Conservation (phyloP, 495 filamentous ascomycete genomes). For the Rostrohypoxylon terebratum region DNA sequence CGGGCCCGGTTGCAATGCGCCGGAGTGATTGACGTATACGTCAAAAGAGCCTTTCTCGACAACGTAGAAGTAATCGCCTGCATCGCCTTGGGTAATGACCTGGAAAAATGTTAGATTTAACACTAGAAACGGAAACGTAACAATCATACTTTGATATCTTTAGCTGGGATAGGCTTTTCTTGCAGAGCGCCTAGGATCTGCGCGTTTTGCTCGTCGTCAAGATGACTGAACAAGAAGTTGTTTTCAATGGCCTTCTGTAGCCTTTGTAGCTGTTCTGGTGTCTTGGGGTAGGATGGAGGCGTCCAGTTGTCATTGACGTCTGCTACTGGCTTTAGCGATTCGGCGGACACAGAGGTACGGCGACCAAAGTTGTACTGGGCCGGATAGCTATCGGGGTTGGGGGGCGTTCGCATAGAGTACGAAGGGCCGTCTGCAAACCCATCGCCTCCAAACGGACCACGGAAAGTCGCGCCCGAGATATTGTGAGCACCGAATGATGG, state of each 20-base stretch:
- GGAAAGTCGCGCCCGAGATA: constrained; percentile 49
- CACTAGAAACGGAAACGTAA: neutral
- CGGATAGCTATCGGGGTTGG: constrained; percentile 78
- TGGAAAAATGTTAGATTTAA: constrained; percentile 46
- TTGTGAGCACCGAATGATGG: constrained; percentile 57
- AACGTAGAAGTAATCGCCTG: constrained; percentile 97
- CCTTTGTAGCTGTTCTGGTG: constrained; percentile 79
- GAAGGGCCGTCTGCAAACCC: constrained; percentile 54
- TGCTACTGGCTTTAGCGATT: constrained; percentile 90
- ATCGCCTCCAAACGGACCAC: constrained; percentile 63
- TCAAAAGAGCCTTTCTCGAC: constrained; percentile 93
- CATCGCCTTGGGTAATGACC: constrained; percentile 95
- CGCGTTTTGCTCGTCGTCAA: constrained; percentile 89
- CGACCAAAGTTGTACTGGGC: constrained; percentile 93
- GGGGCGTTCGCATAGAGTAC: constrained; percentile 56
- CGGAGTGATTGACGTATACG: constrained; percentile 86
- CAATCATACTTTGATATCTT: constrained; percentile 79
- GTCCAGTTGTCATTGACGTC: constrained; percentile 89
- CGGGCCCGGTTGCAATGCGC: constrained; percentile 80
- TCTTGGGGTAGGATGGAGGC: constrained; percentile 85
- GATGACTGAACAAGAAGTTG: constrained; percentile 94
- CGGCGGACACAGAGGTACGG: constrained; percentile 95
- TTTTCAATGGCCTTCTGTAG: constrained; percentile 83
- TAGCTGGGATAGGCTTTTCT: constrained; percentile 94
- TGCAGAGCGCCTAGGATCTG: constrained; percentile 91